phyloP scores from a whole-genome alignment of 2,329 filamentous ascomycete species.

The Fusarium sp. region DNA sequence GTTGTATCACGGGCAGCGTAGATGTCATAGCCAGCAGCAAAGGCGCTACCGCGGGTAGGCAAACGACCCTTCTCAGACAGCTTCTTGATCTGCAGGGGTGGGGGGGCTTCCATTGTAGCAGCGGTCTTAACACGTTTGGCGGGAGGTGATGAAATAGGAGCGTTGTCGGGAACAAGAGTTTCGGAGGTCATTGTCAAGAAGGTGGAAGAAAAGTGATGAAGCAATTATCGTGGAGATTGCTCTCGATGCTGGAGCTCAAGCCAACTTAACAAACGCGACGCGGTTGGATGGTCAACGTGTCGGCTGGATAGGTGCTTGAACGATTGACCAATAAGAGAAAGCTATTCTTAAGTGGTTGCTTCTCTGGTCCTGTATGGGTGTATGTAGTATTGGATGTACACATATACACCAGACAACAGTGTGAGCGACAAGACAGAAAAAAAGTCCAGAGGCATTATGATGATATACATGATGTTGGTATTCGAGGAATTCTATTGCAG shows the following conservation, averaged over 20 bases:
- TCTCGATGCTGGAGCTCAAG: slow-evolving; percentile 44
- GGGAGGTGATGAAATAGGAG: slow-evolving; percentile 76
- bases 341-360: slow-evolving; percentile 43
- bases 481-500: neutral
- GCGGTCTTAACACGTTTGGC: slow-evolving; percentile 83
- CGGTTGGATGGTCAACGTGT: slow-evolving; percentile 44
- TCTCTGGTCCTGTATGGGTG: no score
- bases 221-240: slow-evolving; percentile 38
- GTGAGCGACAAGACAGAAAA: neutral
- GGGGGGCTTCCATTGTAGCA: slow-evolving; percentile 59
- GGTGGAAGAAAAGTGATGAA: slow-evolving; percentile 30
- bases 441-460: neutral
- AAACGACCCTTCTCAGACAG: slow-evolving; percentile 82
- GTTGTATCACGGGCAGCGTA: slow-evolving; percentile 82
- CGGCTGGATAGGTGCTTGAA: slow-evolving; percentile 1
- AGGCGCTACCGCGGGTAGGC: slow-evolving; percentile 89
- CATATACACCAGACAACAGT: neutral
- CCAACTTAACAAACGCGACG: slow-evolving; percentile 50
- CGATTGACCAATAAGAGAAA: slow-evolving; percentile 49
- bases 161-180: slow-evolving; percentile 55
- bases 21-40: slow-evolving; percentile 93
- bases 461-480: neutral
- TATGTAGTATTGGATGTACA: neutral
- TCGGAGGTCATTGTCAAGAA: slow-evolving; percentile 41
- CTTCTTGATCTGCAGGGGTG: slow-evolving; percentile 88